A percentile compares a stretch with the other conserved stretches of the same genome.
These are phyloP conservation scores for Capniomyces stellatus DNA, from an alignment of 371 early-diverging fungal species.

Conservation along the genomic window DNA sequence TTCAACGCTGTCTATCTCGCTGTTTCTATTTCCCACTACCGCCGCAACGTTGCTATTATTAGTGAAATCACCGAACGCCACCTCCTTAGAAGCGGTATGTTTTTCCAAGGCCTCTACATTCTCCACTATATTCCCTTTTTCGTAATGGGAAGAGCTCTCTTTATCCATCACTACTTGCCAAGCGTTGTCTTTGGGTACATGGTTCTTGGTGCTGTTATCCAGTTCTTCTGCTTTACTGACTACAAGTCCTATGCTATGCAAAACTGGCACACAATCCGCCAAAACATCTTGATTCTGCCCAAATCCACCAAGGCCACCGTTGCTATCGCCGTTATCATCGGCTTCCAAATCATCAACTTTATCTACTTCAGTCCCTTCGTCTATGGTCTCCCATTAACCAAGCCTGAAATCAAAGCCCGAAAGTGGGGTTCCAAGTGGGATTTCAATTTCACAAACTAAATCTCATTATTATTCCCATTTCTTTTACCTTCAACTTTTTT, in stretches of 20 bases:
- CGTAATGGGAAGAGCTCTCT: constrained; percentile 79
- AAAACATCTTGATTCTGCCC: constrained; percentile 31
- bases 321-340: not conserved
- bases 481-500: too few species aligned
- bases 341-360: not conserved
- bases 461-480: too few species aligned
- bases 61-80: not conserved
- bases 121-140: constrained; percentile 80
- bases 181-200: constrained; percentile 73
- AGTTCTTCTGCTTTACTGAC: constrained; percentile 40
- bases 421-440: constrained; percentile 80
- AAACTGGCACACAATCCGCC: constrained; percentile 25
- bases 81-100: not conserved
- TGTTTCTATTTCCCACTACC: not conserved
- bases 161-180: constrained; percentile 94
- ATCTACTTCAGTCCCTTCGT: constrained; percentile 33
- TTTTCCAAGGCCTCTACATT: not conserved
- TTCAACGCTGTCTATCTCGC: not conserved
- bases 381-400: constrained; percentile 65
- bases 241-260: constrained; percentile 16
- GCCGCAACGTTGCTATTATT: not conserved
- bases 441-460: constrained; percentile 21
- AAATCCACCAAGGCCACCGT: constrained; percentile 23
- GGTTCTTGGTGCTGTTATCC: constrained; percentile 45
- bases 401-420: constrained; percentile 34